These are phyloP conservation scores for Eremothecium gossypii DNA, from an alignment of 1,139 yeast genomes.

Conservation along the genomic window DNA sequence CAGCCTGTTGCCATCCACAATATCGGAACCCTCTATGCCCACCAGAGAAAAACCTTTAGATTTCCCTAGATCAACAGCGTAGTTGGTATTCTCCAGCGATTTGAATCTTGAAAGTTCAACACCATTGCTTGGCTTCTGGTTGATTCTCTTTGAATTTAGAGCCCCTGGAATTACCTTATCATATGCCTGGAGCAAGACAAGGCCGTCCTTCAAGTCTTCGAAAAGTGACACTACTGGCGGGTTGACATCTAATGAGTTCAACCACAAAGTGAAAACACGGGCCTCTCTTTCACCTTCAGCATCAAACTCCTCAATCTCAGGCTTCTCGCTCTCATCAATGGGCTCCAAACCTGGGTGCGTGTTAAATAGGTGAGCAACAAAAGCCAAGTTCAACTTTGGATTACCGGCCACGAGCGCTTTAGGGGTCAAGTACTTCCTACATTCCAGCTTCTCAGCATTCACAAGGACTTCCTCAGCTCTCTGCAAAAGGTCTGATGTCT, in stretches of 20 bases:
- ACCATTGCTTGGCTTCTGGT: constrained; percentile 70
- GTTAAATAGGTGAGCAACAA: constrained; percentile 93
- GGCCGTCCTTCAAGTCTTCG: constrained; percentile 93
- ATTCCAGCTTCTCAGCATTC: constrained; percentile 84
- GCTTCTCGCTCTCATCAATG: constrained; percentile 80
- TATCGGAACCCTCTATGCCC: constrained; percentile 97
- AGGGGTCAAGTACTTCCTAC: constrained; percentile 92
- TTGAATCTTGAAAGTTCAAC: constrained; percentile 76
- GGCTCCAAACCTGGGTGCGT: constrained; percentile 97
- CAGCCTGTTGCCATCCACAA: constrained; percentile 85
- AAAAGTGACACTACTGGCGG: constrained; percentile 88
- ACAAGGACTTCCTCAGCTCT: constrained; percentile 82
- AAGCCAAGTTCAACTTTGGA: constrained; percentile 91
- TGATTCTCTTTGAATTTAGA: constrained; percentile 70
- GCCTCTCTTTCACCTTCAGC: constrained; percentile 99
- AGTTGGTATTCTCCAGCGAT: constrained; percentile 91
- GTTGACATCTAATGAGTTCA: constrained; percentile 90
- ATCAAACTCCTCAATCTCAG: constrained; percentile 86
- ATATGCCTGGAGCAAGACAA: constrained; percentile 79
- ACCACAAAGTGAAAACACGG: constrained; percentile 94
- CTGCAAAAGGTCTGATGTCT: constrained; percentile 57
- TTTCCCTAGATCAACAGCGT: constrained; percentile 93
- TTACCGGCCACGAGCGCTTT: constrained; percentile 90
- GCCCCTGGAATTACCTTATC: constrained; percentile 94
- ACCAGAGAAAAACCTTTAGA: constrained; percentile 86